Base-by-base conservation (phyloP, 1,139 yeast species). In the Pichia sp. region DNA sequence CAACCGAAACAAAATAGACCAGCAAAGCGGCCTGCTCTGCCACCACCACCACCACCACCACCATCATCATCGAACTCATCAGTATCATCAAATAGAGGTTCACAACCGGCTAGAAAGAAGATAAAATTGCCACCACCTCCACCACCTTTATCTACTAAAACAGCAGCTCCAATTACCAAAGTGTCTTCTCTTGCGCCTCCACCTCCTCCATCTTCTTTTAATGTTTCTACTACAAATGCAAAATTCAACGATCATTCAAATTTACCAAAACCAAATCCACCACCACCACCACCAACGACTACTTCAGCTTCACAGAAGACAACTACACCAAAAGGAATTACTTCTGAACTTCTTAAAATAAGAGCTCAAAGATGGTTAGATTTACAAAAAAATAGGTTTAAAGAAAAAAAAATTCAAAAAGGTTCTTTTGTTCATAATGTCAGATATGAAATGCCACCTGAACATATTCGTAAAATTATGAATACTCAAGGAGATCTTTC, bases 401-500 rank as follows among this genome's bases (percentile, higher is more conserved):
- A 55, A n/a, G 53, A 55, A 31, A 41, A 48, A 8, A 59, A 63
- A 33, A 55, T 58, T 39, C 64, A 62, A 45, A 55, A 63, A 40
- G 64, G 64, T 22, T 66, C 74, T 8, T 63, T 66, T 45, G 77
- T 77, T 4, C 77, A 70, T 41, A 72, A 86, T 0, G 72, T 74
- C 9, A 86, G 85, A 54, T 76, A 80, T 3, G 89, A 85, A 50
- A 82, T 89, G 91, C 97, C 97, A 0, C 94, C 96, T 0, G 96
- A 89, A 56, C 96, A 89, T 64, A 65, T 91, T 32, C 72, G 98
- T 31, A 87, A 86, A 58, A 84, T 88, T 48, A 79, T 89, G 60
- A 72, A 74, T 40, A 89, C 80, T 50, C 96, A 88, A 56, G 88
- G 91, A 2, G 96, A 91, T 56, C 73, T 89, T 66, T 77, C 94